Conservation (phyloP, 805 yeast genomes). For the Blastobotrys attinorum region DNA sequence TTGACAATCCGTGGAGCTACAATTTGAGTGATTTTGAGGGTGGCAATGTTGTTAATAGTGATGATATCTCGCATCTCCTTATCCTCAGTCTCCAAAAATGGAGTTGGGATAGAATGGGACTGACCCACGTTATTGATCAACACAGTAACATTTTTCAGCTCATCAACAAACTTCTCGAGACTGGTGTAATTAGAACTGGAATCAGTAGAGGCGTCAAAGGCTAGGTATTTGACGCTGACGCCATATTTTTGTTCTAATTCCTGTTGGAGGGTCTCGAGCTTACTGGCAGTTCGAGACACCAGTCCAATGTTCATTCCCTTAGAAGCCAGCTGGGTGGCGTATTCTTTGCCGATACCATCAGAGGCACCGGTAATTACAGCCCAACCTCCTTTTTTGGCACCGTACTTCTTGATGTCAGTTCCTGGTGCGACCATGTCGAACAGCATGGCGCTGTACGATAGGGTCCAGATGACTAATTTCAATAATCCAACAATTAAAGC, state of each 20-base stretch:
- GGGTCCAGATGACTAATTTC: slow-evolving; percentile 44
- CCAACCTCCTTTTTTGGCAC: slow-evolving; percentile 58
- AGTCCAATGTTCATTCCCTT: slow-evolving; percentile 78
- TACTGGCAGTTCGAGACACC: slow-evolving; percentile 75
- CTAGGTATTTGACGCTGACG: slow-evolving; percentile 58
- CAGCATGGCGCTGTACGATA: slow-evolving; percentile 48
- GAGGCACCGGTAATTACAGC: slow-evolving; percentile 98
- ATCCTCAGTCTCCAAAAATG: slow-evolving; percentile 72
- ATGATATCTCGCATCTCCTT: slow-evolving; percentile 73
- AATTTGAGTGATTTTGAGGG: slow-evolving; percentile 75
- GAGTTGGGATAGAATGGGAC: slow-evolving; percentile 91
- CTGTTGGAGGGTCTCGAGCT: slow-evolving; percentile 56
- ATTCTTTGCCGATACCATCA: slow-evolving; percentile 96
- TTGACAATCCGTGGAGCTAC: slow-evolving; percentile 62
- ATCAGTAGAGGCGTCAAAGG: slow-evolving; percentile 73
- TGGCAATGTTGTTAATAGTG: slow-evolving; percentile 77
- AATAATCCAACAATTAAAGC: slow-evolving; percentile 39
- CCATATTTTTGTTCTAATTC: slow-evolving; percentile 54
- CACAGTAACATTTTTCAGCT: slow-evolving; percentile 53
- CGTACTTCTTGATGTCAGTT: slow-evolving; percentile 49
- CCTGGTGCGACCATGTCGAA: slow-evolving; percentile 53
- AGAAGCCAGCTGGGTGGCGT: slow-evolving; percentile 73
- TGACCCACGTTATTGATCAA: slow-evolving; percentile 91
- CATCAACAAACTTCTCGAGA: slow-evolving; percentile 38
- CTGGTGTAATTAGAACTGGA: slow-evolving; percentile 45